A percentile compares a stretch with the other conserved stretches of the same genome.
Evolutionary conservation across 768 basidiomycete species (phyloP).

Genomic region (Hypsizygus marmoreus): DNA sequence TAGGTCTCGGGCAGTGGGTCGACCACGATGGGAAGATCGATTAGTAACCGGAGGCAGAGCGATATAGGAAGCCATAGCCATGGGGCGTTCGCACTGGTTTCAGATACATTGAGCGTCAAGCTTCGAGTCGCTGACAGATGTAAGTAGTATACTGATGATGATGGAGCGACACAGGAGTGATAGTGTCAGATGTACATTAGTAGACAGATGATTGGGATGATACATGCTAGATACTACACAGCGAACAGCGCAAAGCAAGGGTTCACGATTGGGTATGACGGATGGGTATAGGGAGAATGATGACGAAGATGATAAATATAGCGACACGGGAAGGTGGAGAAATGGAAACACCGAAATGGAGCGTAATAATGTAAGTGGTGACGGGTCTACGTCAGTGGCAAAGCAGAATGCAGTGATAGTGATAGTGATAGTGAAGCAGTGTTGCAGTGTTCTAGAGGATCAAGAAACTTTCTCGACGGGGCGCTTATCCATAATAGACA

Average conservation of each 20-base stretch:
- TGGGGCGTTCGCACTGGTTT: too few species aligned
- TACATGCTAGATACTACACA: constrained; percentile 14
- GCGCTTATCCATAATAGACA: constrained; percentile 43
- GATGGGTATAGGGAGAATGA: constrained; percentile 7
- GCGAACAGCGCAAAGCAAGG: constrained; percentile 16
- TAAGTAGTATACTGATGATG: too few species aligned
- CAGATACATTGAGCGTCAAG: too few species aligned
- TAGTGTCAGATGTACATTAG: background rate
- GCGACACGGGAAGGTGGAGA: constrained; percentile 1
- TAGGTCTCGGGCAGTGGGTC: too few species aligned
- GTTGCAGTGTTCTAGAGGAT: constrained; percentile 3
- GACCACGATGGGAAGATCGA: too few species aligned
- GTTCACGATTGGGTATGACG: constrained; percentile 16
- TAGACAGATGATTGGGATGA: background rate
- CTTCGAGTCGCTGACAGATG: too few species aligned
- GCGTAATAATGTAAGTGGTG: constrained; percentile 8
- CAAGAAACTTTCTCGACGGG: constrained; percentile 3
- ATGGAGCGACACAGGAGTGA: background rate
- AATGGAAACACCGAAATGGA: constrained; percentile 3
- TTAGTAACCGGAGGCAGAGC: too few species aligned
- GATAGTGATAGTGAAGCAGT: constrained; percentile 3
- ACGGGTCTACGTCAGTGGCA: constrained; percentile 21
- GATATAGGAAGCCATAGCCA: too few species aligned
- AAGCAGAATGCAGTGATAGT: too few species aligned
- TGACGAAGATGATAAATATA: constrained; percentile 19